Evolutionary conservation across 352 stramenopile genomes (phyloP), one percentile per base, ranked within the genome.

Genomic region (Pythium phragmiticola): DNA sequence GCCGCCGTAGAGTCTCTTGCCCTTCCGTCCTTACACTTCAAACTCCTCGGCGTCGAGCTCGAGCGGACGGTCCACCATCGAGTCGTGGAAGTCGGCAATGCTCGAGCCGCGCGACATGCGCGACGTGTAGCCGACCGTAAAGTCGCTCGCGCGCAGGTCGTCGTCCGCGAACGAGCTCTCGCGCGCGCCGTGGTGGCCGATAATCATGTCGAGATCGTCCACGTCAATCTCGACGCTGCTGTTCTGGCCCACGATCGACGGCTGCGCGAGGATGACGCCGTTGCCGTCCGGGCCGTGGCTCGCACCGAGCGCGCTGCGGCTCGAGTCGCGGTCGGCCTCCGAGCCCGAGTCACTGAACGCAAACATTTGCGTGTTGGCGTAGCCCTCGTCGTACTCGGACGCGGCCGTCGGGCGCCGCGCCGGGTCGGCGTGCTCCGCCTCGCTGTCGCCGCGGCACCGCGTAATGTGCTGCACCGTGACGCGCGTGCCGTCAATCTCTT

Each of bases 1-100:
- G 23, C 21, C 8, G 34, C 49, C 6, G 3, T 19, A 47, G n/a
- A 56, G 16, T 39, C 26, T 30, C 26, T 30, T 30, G 26, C 26
- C 4, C 26, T 21, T 30, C 26, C 26, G 26, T 2, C 6, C 49
- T 53, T 69, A 69, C 14, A 69, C 63, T 34, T 70, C 63, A 34
- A 65, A 70, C 57, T 70, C 63, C 41, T 65, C 63, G 11, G 34
- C 48, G 21, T 60, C 52, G 14, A 65, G 56, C 26, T 65, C 57
- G 23, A 49, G 59, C 2, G 45, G 43, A 11, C 63, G 63, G 17
- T 56, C 50, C n/a, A 56, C 61, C 23, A 37, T 68, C 48, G 48
- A 59, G 45, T 70, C 63, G 57, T 70, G 63, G 41, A 70, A 63
- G 16, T 70, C 63, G 13, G 28, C 57, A 26, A 70, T 48, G 41